Evolutionary conservation across 2,329 filamentous ascomycete genomes (phyloP).

Genomic region (Fusarium chlamydosporum): DNA sequence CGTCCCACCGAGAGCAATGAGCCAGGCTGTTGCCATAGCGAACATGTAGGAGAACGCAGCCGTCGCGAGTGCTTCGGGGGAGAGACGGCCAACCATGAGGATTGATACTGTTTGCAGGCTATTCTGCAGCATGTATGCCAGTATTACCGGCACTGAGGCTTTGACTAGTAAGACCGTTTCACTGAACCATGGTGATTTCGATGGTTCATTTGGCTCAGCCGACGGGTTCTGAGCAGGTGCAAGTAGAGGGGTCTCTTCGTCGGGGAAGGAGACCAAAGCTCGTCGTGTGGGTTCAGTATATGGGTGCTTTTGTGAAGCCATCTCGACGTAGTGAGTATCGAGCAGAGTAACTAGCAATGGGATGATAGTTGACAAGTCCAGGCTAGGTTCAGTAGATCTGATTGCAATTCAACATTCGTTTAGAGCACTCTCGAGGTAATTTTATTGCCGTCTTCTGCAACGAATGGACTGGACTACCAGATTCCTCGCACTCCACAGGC

Average conservation of each 20-base stretch:
- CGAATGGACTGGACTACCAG: fast-evolving
- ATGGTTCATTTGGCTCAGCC: not conserved
- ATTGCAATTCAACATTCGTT: not conserved
- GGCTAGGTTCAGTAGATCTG: fast-evolving
- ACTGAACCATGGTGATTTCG: constrained; percentile 38
- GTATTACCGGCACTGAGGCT: constrained; percentile 80
- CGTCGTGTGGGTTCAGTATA: fast-evolving
- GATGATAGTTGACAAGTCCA: fast-evolving
- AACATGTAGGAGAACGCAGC: constrained; percentile 95
- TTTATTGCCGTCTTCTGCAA: not conserved
- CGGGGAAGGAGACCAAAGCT: constrained; percentile 8
- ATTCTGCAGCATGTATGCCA: constrained; percentile 89
- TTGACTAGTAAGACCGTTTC: constrained; percentile 68
- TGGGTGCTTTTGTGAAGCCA: not conserved
- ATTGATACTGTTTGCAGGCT: constrained; percentile 87
- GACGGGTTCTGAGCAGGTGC: not conserved
- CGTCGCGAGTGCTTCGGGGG: constrained; percentile 83
- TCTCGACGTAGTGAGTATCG: not conserved
- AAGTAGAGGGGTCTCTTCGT: constrained; percentile 45
- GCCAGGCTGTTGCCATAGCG: constrained; percentile 89
- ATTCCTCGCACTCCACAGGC: not conserved
- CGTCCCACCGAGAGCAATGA: constrained; percentile 86
- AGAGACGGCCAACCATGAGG: constrained; percentile 83
- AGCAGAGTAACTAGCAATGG: fast-evolving
- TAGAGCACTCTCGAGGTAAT: not conserved